These are phyloP conservation scores for Penicillium odoratum DNA, from an alignment of 495 filamentous ascomycete species.

Conservation along the genomic window DNA sequence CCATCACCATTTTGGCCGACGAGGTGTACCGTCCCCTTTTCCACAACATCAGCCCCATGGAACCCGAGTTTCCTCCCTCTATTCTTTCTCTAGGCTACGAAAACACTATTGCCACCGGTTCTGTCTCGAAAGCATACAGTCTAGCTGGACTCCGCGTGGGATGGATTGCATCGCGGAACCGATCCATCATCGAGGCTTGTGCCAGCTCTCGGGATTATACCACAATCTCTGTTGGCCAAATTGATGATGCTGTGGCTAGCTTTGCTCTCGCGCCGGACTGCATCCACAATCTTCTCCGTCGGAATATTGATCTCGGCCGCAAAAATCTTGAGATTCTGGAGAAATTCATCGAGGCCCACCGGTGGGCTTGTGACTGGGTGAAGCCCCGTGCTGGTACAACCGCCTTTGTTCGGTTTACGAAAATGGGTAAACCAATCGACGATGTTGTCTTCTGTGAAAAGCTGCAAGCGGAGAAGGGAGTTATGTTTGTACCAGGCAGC, in stretches of 20 bases:
- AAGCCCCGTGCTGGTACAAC: conserved; percentile 83
- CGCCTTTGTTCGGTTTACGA: conserved; percentile 70
- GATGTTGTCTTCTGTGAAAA: conserved; percentile 71
- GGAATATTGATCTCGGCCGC: conserved; percentile 71
- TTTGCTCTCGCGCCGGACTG: conserved; percentile 66
- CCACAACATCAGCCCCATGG: conserved; percentile 64
- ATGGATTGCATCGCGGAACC: conserved; percentile 74
- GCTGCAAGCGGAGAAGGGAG: conserved; percentile 67
- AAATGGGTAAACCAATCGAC: conserved; percentile 65
- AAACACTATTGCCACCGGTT: conserved; percentile 72
- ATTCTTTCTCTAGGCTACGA: conserved; percentile 70
- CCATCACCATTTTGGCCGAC: conserved; percentile 71
- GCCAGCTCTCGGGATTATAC: conserved; percentile 76
- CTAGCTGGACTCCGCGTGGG: conserved; percentile 80
- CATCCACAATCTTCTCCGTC: conserved; percentile 62
- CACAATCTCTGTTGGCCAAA: conserved; percentile 77
- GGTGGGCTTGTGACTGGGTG: conserved; percentile 65
- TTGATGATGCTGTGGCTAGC: conserved; percentile 78
- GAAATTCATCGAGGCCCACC: conserved; percentile 64
- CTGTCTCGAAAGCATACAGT: conserved; percentile 84
- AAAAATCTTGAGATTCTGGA: conserved; percentile 69
- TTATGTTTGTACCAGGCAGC: conserved; percentile 78
- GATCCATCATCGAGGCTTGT: conserved; percentile 62
- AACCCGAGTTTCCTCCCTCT: conserved; percentile 63
- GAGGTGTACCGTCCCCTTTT: conserved; percentile 92